Evolutionary conservation across 441 rosid genomes (phyloP).

Genomic region (Daphne laureola): DNA sequence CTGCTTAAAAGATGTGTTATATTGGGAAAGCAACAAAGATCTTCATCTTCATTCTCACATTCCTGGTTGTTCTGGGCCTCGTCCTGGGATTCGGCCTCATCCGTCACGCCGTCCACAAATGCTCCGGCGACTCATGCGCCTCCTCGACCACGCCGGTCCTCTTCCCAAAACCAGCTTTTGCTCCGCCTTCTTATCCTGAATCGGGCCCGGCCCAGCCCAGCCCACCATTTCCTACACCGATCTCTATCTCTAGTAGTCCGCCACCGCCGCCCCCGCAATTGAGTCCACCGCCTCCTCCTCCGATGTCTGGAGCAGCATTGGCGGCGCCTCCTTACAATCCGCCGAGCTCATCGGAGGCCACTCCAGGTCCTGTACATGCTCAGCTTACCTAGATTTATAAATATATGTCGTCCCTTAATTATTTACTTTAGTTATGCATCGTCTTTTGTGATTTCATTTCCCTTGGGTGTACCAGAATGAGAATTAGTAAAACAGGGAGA

Average conservation of each 20-base stretch:
- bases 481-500: too few species aligned
- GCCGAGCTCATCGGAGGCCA: conserved; percentile 32
- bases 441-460: too few species aligned
- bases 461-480: too few species aligned
- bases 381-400: conserved; percentile 18
- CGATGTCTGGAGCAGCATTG: conserved; percentile 23
- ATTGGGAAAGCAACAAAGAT: conserved; percentile 95
- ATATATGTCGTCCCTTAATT: too few species aligned
- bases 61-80: conserved; percentile 53
- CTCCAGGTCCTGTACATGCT: conserved; percentile 62
- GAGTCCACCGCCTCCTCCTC: conserved; percentile 46
- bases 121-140: conserved; percentile 44
- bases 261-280: conserved; percentile 29
- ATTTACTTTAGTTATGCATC: too few species aligned
- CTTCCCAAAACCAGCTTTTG: conserved; percentile 28
- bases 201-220: conserved; percentile 11
- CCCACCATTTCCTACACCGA: conserved; percentile 20
- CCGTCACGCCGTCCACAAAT: conserved; percentile 39
- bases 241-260: conserved; percentile 1
- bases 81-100: conserved; percentile 57
- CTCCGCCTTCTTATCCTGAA: conserved; percentile 13
- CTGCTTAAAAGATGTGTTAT: conserved; percentile 52
- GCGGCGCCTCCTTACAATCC: conserved; percentile 49
- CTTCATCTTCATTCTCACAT: conserved; percentile 86
- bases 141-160: conserved; percentile 23